Evolutionary conservation across 2,329 filamentous ascomycete species (phyloP).

Genomic region (Paraphaeosphaeria minitans): DNA sequence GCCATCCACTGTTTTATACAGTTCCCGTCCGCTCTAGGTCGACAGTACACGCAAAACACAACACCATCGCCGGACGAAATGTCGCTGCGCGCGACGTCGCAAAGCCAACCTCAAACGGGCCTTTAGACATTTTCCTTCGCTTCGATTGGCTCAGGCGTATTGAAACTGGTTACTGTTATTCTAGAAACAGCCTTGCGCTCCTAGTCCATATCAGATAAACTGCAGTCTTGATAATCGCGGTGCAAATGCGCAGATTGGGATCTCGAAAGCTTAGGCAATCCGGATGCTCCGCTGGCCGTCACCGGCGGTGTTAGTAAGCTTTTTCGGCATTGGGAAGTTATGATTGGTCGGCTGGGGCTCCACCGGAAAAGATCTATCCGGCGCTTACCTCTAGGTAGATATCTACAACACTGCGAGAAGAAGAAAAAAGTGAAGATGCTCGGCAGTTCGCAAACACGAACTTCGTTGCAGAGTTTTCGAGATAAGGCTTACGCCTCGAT

Average conservation of each 20-base stretch:
- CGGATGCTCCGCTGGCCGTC: neutral
- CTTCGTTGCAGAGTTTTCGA: too few species aligned
- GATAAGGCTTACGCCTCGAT: too few species aligned
- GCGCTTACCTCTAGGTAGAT: too few species aligned
- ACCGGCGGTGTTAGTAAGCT: neutral
- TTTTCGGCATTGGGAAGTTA: neutral
- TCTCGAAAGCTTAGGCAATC: neutral
- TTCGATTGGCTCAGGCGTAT: neutral
- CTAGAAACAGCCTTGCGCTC: neutral
- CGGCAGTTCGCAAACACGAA: too few species aligned
- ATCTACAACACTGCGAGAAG: too few species aligned
- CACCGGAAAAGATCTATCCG: too few species aligned
- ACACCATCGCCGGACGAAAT: neutral
- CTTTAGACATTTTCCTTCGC: neutral
- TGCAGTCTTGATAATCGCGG: neutral
- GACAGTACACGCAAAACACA: neutral
- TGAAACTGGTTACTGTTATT: neutral
- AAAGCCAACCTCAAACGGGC: neutral
- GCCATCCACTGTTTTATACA: neutral
- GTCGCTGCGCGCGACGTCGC: neutral
- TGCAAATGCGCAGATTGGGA: too few species aligned
- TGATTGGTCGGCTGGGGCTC: too few species aligned
- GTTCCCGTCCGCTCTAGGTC: neutral
- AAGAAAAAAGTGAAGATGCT: too few species aligned
- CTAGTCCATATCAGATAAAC: too few species aligned